Base-by-base conservation (phyloP, 1,139 yeast genomes). In the Meyerozyma elateridarum region DNA sequence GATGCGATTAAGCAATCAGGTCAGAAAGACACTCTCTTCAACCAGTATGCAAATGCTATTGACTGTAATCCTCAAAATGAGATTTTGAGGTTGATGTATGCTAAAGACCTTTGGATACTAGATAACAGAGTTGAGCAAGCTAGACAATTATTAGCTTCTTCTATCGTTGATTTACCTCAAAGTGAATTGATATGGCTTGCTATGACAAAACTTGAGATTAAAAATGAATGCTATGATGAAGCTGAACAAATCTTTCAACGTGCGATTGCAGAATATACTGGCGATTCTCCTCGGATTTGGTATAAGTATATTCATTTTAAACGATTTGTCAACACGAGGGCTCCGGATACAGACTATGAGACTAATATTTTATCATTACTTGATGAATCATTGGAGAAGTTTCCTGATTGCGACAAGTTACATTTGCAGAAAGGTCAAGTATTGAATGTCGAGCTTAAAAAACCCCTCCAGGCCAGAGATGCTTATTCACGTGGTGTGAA, bases 181-280 rank as follows among this genome's bases (percentile, higher is more conserved):
- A 67, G 63, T 37, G 79, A 76, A 39, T 73, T 69, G 14, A 54
- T 87, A 5, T 81, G 89, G 87, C 58, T 80, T 29, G 93, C 93
- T 0, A 70, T 79, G 12, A 63, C 83, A 15, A 80, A 84, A 41
- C 56, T 87, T 25, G 85, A 84, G 38, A 58, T 58, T 25, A 70
- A 61, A 28, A 62, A 59, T 14, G 46, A 36, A 6, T 49, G 69
- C 21, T 57, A 49, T 30, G 59, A 58, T 0, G 48, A 53, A 7
- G 85, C 84, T 0, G 39, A 59, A 3, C 43, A 48, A 5, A 38
- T 76, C 11, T 73, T 81, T 19, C 48, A 51, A 3, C 47, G 61
- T n/a, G 70, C 76, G 3, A 46, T 67, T 1, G 35, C 50, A 1
- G 50, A 45, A 1, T 56, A 66, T 1, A 55, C 59, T 1, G 52